phyloP scores from a whole-genome alignment of 441 rosid species.

The Syzygium malaccense region DNA sequence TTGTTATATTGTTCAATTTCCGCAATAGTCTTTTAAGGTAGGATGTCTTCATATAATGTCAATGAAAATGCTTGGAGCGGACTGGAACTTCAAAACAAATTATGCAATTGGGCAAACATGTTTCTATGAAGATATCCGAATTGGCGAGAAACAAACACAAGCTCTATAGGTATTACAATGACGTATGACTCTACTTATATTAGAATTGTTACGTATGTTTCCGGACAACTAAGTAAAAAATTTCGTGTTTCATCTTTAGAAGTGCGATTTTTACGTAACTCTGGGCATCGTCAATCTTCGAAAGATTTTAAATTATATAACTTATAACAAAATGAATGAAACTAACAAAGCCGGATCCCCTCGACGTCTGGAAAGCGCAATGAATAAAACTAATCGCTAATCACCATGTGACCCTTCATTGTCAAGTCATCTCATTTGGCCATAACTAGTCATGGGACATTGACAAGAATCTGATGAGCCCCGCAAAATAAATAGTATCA shows the following conservation, averaged over 20 bases:
- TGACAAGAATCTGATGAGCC: too few species aligned
- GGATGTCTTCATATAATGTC: neutral
- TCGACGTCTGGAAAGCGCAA: too few species aligned
- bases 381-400: too few species aligned
- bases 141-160: too few species aligned
- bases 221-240: neutral
- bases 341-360: too few species aligned
- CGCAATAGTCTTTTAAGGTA: neutral
- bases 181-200: neutral
- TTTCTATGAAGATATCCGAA: neutral
- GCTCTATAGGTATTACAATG: neutral
- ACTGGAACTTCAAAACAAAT: neutral
- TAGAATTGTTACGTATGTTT: neutral
- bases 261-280: neutral
- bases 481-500: too few species aligned
- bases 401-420: too few species aligned
- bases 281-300: accelerated
- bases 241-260: neutral
- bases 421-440: too few species aligned
- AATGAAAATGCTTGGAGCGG: neutral
- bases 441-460: too few species aligned
- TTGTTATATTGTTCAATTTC: neutral
- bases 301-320: too few species aligned
- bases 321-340: neutral
- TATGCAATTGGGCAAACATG: neutral